Evolutionary conservation across 257 asterid species (phyloP).

Genomic region (Plantago ovata): DNA sequence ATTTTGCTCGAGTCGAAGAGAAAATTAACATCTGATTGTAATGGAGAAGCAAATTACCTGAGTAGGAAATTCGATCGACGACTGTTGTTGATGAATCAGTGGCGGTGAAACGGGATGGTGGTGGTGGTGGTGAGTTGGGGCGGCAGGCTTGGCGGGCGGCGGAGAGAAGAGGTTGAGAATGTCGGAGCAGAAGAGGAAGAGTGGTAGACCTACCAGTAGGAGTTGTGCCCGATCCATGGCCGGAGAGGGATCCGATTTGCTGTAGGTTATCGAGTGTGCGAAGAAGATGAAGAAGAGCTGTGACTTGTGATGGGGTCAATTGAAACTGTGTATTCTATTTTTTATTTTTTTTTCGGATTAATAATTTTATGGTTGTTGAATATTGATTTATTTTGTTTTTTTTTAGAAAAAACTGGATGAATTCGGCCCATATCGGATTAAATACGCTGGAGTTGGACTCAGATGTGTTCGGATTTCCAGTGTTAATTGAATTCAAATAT

Average conservation of each 20-base stretch:
- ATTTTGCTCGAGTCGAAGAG: background rate
- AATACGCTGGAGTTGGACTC: too few species aligned
- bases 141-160: constrained; percentile 60
- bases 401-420: too few species aligned
- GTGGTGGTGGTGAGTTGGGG: constrained; percentile 37
- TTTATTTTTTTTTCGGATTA: too few species aligned
- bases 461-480: too few species aligned
- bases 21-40: background rate
- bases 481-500: too few species aligned
- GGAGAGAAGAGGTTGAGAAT: constrained; percentile 69
- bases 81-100: constrained; percentile 43
- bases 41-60: constrained; percentile 34
- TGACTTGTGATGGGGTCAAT: background rate
- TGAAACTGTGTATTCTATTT: background rate
- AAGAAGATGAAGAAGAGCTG: background rate
- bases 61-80: constrained; percentile 55
- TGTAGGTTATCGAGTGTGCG: background rate
- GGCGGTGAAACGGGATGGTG: constrained; percentile 39
- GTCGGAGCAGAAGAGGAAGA: constrained; percentile 83
- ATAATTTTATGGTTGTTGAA: too few species aligned
- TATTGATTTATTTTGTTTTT: too few species aligned
- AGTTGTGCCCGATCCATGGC: constrained; percentile 83
- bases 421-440: too few species aligned
- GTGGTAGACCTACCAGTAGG: constrained; percentile 70
- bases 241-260: background rate